Evolutionary conservation across 2,329 filamentous ascomycete genomes (phyloP), one percentile per base, ranked within the genome.

Genomic region (Fonsecaea multimorphosa): DNA sequence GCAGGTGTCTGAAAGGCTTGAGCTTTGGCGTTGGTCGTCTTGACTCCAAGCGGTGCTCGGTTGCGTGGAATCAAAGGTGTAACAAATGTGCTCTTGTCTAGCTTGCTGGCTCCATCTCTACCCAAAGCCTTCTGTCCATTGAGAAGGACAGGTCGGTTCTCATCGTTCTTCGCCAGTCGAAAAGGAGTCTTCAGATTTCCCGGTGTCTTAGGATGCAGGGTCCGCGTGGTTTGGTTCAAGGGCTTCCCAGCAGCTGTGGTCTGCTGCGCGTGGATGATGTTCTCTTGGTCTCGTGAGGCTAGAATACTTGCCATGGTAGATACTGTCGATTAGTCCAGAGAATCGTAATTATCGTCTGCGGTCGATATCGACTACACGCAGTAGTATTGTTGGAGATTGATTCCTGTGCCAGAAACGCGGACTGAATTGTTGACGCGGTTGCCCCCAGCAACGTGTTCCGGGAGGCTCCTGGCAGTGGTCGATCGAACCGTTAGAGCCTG

Each of bases 1-100:
- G 86, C 88, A 6, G 86, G 86, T 3, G 88, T 89, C 69, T 90
- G 88, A 70, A 88, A 85, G 57, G 83, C 84, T 75, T 83, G 87
- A 66, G 89, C 86, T 82, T 96, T 98, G 61, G 91, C 92, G 78
- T 99, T 99, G 59, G 95, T 98, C 1, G 94, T 98, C 79, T 99
- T 99, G 83, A 92, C 90, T 36, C 94, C 94, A 55, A 99, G 82
- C 12, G 92, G 91, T 40, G 93, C 93, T 73, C 94, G 88, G 66
- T 83, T 89, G 65, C 88, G 87, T 58, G 89, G 85, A 63, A 84
- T 91, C 74, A 91, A 84, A 34, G 94, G 94, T 24, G 94, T 98
- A 61, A 91, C 81, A 73, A 96, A 89, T 36, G 85, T 86, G 79
- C 87, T 85, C 74, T 86, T 87, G 73, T 87, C 84, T 69, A 80